Conservation (phyloP, 2,329 filamentous ascomycete species). For the Stagonosporopsis cucurbitacearum region DNA sequence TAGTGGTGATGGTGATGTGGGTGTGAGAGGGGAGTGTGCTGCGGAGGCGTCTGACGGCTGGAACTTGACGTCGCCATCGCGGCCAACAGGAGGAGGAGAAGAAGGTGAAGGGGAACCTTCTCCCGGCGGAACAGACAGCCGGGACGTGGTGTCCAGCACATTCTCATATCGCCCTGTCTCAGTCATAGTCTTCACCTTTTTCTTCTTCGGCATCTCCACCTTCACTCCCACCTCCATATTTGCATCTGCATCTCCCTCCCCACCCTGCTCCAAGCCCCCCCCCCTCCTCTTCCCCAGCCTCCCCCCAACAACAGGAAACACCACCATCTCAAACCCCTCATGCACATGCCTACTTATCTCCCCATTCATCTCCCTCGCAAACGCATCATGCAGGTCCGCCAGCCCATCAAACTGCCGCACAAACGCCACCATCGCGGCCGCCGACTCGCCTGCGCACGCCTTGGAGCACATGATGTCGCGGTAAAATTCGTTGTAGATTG, state of each 20-base stretch:
- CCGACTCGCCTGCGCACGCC: slow-evolving; percentile 3
- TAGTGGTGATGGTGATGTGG: too few species aligned
- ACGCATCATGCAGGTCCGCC: not conserved
- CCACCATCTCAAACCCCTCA: not conserved
- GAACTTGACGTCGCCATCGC: too few species aligned
- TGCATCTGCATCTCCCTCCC: too few species aligned
- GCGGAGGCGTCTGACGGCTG: too few species aligned
- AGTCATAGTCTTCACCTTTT: too few species aligned
- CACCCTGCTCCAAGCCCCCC: not conserved
- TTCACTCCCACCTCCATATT: too few species aligned
- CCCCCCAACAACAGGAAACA: not conserved
- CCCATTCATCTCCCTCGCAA: slow-evolving; percentile 6
- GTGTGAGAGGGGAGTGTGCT: too few species aligned
- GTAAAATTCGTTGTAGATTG: slow-evolving; percentile 9
- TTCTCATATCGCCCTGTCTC: not conserved
- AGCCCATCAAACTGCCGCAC: not conserved
- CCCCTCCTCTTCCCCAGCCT: not conserved
- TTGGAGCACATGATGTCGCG: slow-evolving; percentile 12
- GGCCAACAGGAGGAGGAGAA: too few species aligned
- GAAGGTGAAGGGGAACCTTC: too few species aligned
- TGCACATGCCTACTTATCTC: slow-evolving; percentile 1
- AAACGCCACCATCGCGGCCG: slow-evolving; percentile 1
- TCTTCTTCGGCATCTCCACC: too few species aligned
- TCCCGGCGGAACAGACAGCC: too few species aligned
- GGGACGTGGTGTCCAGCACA: not conserved